Conservation (phyloP, 345 rosid genomes). For the Zanthoxylum bungeanum region DNA sequence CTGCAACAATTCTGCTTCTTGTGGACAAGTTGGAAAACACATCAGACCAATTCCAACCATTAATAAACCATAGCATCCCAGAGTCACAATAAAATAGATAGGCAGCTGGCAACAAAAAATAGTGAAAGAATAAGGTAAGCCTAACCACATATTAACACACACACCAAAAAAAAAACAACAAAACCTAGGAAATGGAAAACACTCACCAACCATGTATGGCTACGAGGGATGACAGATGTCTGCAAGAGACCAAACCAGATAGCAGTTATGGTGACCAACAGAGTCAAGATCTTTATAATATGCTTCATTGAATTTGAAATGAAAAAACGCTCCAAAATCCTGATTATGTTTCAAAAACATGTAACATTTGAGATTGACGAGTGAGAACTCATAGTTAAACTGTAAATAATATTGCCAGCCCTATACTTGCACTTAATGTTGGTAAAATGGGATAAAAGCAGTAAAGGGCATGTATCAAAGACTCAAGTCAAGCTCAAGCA, state of each 20-base stretch:
- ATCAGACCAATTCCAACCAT: slow-evolving; percentile 75
- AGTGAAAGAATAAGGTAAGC: background rate
- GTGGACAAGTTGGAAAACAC: slow-evolving; percentile 76
- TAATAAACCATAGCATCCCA: slow-evolving; percentile 76
- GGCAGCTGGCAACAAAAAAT: slow-evolving; percentile 44
- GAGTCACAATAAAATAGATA: slow-evolving; percentile 59
- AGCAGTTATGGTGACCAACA: slow-evolving; percentile 45
- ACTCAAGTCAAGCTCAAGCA: too few relatives aligned
- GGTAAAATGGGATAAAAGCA: background rate
- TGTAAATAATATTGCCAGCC: background rate
- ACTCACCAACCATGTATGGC: slow-evolving; percentile 56
- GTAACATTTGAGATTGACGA: background rate
- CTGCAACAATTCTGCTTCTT: slow-evolving; percentile 62
- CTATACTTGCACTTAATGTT: background rate
- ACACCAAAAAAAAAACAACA: background rate
- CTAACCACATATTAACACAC: background rate
- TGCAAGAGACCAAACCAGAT: slow-evolving; percentile 60
- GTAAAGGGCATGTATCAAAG: background rate
- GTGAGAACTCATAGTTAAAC: background rate
- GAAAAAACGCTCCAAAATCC: background rate
- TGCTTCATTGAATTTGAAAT: slow-evolving; percentile 45
- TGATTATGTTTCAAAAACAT: background rate
- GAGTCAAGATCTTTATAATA: slow-evolving; percentile 46
- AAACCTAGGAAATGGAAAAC: background rate
- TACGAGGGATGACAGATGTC: slow-evolving; percentile 41